Base-by-base conservation (phyloP, 176 grass and related monocot species). In the Neostapfia colusana region DNA sequence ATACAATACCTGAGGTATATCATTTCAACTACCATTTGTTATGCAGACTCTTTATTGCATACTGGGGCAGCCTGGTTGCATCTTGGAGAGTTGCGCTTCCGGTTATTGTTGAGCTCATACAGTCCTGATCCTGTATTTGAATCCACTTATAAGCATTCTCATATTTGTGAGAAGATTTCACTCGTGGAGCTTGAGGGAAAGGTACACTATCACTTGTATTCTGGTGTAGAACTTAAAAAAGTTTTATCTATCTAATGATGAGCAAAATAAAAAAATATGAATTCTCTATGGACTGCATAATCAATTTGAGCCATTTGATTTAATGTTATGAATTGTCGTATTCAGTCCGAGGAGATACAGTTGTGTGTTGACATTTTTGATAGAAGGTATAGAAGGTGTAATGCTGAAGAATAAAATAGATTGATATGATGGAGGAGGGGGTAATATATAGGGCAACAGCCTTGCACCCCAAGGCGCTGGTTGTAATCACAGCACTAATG, bases 1-100 rank as follows among this genome's bases (percentile, higher is more conserved):
- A 65, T 65, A 62, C 44, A 63, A 23, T 61, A 35, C 14, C 20
- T 36, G 11, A 58, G 34, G 28, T 60, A 2, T 36, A 56, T 18
- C 50, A 54, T 71, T 82, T 62, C 44, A 66, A 80, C 42, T 72
- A 56, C 23, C 20, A 17, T 85, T 53, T 82, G 10, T 73, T 44
- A 25, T 85, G 65, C 89, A 97, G 94, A 85, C 73, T 87, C 74
- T 63, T 78, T 93, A 44, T 84, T 87, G 70, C 90, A 97, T 82
- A 85, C 89, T 76, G 94, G 94, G 28, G 84, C 83, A 88, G 89
- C 91, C 14, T 97, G 94, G 94, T 71, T 97, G 27, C 91, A 86
- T 83, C 84, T 97, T 86, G 94, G 94, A 45, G 72, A 81, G 60
- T 81, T 97, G 68, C 86, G 94, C 35, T 97, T 93, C 62, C 74